Base-by-base conservation (phyloP, 2,329 filamentous ascomycete species). In the Penicillium sumatraense region DNA sequence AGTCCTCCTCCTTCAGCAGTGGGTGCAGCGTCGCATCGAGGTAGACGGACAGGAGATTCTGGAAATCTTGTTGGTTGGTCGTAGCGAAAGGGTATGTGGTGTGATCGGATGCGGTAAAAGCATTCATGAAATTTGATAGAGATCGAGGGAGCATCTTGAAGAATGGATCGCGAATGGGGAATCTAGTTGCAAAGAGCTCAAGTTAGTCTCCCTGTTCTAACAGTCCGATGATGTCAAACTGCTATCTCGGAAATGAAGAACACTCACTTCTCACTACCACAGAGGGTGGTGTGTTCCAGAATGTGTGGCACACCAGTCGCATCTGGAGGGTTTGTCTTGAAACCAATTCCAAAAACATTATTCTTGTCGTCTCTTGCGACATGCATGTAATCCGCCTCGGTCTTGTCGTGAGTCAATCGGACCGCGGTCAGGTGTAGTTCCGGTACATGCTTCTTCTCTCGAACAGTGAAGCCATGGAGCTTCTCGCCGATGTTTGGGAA, bases 81-180 rank as follows among this genome's bases (percentile, higher is more conserved):
- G 95, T 99, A 53, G 95, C 93, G 74, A 99, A 99, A 2, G 95
- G 95, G 71, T 99, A 99, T 64, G 91, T 96, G 10, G 95, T 99
- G 73, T 99, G 93, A 69, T 98, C 93, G 20, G 92, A 89, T 23
- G 93, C 92, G 38, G 95, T 99, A 72, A 98, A 96, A 58, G 95
- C 95, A 74, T 99, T 99, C 95, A 99, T 99, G 72, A 97, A 99
- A 76, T 98, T 99, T 61, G 95, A 97, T n/a, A 99, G 83, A 5
- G 95, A 97, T 65, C 95, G 87, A 20, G 95, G 95, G 23, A 99
- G 84, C 95, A 99, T 99, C 83, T 98, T 99, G 82, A 99, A 99
- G 81, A 99, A 99, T 0, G 95, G 95, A 70, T 99, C 95, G 59
- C 95, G 91, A 55, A 99, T 93, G n/a, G 95, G 95, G 72, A 93